phyloP scores from a whole-genome alignment of 2,329 filamentous ascomycete genomes.

The Fusarium mundagurra region DNA sequence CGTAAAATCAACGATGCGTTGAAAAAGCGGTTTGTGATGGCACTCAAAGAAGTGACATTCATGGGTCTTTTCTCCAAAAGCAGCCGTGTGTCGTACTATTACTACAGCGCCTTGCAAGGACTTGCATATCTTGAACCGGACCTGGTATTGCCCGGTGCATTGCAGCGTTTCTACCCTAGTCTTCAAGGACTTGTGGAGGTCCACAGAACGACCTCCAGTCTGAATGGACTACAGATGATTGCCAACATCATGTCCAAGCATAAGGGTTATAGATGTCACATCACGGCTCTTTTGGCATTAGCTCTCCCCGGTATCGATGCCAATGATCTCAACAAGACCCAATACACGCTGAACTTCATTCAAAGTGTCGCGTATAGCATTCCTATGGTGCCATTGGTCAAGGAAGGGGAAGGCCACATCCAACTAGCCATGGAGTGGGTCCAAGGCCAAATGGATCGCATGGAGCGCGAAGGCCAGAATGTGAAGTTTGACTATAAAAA shows the following conservation, averaged over 20 bases:
- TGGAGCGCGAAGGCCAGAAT: conserved; percentile 87
- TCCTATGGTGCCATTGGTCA: conserved; percentile 80
- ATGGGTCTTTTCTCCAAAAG: conserved; percentile 99
- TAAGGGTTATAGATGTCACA: conserved; percentile 96
- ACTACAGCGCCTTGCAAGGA: conserved; percentile 87
- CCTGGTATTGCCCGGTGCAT: conserved; percentile 88
- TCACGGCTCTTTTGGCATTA: conserved; percentile 92
- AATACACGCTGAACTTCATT: conserved; percentile 93
- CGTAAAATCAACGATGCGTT: conserved; percentile 82
- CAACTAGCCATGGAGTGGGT: conserved; percentile 93
- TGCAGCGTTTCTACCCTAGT: conserved; percentile 96
- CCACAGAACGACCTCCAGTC: conserved; percentile 92
- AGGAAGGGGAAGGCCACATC: conserved; percentile 66
- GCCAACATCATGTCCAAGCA: conserved; percentile 90
- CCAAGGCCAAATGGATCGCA: conserved; percentile 89
- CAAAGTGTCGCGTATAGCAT: conserved; percentile 97
- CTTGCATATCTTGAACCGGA: conserved; percentile 91
- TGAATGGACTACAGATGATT: conserved; percentile 91
- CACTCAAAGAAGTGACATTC: conserved; percentile 91
- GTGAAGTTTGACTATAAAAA: conserved; percentile 86
- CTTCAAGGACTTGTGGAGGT: conserved; percentile 97
- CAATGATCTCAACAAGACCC: conserved; percentile 96
- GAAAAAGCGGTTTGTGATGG: conserved; percentile 88
- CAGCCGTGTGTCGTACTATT: conserved; percentile 89
- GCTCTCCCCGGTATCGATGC: conserved; percentile 96